Conservation (phyloP, 176 grass and related monocot species). For the Panicum miliaceum region DNA sequence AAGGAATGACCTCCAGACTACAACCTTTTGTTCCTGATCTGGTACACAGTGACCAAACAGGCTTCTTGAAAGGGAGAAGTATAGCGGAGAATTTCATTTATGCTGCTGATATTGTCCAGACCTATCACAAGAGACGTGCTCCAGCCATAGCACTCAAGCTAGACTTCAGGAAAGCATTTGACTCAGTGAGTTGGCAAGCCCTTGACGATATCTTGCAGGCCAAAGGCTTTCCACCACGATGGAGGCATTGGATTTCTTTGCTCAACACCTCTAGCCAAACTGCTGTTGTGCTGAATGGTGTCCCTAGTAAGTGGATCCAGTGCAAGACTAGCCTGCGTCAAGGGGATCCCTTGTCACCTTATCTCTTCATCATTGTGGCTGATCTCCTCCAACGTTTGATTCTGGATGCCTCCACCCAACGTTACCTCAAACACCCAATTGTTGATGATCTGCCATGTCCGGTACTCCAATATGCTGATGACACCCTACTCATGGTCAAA, state of each 20-base stretch:
- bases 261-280: background rate
- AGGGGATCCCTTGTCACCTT: background rate
- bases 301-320: background rate
- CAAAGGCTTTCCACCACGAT: accelerated
- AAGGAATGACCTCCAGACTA: too few relatives aligned
- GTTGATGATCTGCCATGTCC: accelerated
- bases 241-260: accelerated
- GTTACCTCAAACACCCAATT: background rate
- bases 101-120: too few relatives aligned
- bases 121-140: too few relatives aligned
- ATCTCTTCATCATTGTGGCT: background rate
- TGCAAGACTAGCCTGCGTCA: background rate
- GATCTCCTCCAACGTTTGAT: background rate
- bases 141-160: too few relatives aligned
- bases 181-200: too few relatives aligned
- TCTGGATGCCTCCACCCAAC: too few relatives aligned
- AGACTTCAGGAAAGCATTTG: too few relatives aligned
- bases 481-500: background rate
- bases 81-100: too few relatives aligned
- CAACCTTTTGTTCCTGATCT: too few relatives aligned
- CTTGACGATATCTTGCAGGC: background rate
- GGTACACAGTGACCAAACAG: too few relatives aligned
- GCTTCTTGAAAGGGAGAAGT: too few relatives aligned
- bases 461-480: background rate
- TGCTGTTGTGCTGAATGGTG: background rate